Conservation (phyloP, 192 early-diverging fungal species). For the Umbelopsis ramanniana region DNA sequence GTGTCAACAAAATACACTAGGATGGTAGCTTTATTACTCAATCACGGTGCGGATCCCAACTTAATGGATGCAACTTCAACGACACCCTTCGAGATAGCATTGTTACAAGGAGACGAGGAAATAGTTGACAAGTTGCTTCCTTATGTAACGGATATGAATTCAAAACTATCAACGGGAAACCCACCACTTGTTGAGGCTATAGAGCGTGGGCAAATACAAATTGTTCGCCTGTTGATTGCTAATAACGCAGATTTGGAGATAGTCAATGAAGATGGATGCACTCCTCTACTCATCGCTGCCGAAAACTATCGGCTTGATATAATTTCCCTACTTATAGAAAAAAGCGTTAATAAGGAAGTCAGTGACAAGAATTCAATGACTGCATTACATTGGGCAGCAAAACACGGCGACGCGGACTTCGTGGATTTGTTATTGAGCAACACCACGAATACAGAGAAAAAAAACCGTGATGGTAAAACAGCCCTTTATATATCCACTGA, state of each 20-base stretch:
- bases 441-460: neutral
- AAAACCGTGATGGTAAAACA: neutral
- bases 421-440: neutral
- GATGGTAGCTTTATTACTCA: neutral
- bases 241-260: neutral
- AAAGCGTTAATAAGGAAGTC: neutral
- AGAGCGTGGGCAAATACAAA: neutral
- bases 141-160: neutral
- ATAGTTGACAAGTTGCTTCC: neutral
- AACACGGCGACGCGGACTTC: neutral
- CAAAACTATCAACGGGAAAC: neutral
- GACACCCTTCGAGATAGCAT: neutral
- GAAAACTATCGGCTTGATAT: neutral
- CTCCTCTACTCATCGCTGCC: neutral
- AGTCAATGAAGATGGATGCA: neutral
- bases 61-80: neutral
- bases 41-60: neutral
- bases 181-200: neutral
- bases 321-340: neutral
- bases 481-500: neutral
- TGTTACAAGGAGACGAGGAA: neutral
- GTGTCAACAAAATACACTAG: neutral
- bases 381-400: neutral
- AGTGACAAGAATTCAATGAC: neutral
- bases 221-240: neutral